Evolutionary conservation across 148 eudicot species (phyloP).

Genomic region (Silene conica): DNA sequence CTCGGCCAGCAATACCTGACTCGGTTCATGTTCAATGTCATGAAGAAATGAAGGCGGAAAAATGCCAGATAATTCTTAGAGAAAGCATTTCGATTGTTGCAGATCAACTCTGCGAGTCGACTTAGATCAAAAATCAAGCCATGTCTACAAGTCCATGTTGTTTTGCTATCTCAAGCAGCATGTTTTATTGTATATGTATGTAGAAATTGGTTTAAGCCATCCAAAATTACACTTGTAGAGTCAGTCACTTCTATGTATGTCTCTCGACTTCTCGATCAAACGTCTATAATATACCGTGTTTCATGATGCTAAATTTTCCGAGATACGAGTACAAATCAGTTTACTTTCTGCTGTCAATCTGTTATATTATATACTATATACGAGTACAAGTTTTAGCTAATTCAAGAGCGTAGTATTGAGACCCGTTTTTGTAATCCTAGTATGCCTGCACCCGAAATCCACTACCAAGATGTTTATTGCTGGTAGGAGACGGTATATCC

Average conservation of each 20-base stretch:
- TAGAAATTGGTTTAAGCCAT: conserved; percentile 9
- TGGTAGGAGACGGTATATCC: conserved; percentile 56
- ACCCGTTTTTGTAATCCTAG: neutral
- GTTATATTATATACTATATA: too few relatives aligned
- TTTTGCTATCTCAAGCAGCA: conserved; percentile 9
- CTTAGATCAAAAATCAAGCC: neutral
- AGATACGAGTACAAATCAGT: too few relatives aligned
- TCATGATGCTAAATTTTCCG: too few relatives aligned
- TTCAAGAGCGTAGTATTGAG: neutral
- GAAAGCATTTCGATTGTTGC: neutral
- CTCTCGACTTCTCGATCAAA: conserved; percentile 17
- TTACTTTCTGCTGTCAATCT: too few relatives aligned
- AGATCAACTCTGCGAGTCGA: neutral
- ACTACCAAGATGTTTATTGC: conserved; percentile 12
- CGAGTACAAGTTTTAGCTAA: too few relatives aligned
- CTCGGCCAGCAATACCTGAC: neutral
- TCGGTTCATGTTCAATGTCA: neutral
- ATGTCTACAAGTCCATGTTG: neutral
- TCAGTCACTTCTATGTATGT: conserved; percentile 8
- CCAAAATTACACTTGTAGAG: conserved; percentile 10
- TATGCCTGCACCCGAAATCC: conserved; percentile 12
- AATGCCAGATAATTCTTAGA: neutral
- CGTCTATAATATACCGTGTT: neutral
- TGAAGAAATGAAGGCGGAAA: neutral
- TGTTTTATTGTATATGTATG: conserved; percentile 21